Evolutionary conservation across 208 protist species (phyloP).

Genomic region (Leptomonas pyrrhocoris): DNA sequence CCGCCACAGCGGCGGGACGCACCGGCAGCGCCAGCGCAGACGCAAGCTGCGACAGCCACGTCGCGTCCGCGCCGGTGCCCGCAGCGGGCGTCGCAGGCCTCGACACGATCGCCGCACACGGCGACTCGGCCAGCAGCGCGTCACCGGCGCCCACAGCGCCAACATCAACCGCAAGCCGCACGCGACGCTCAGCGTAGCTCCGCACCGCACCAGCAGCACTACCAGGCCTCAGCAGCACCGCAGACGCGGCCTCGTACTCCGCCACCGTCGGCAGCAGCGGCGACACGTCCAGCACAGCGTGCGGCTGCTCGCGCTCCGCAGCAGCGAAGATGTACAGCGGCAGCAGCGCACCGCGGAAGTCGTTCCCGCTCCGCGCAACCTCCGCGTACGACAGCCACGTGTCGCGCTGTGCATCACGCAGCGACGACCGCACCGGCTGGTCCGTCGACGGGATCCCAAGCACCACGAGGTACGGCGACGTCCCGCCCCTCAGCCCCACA

Average conservation of each 20-base stretch:
- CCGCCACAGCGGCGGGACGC: neutral
- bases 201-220: neutral
- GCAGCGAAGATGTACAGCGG: constrained; percentile 17
- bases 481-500: constrained; percentile 5
- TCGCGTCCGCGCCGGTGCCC: neutral
- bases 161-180: neutral
- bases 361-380: constrained; percentile 8
- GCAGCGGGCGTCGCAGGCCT: neutral
- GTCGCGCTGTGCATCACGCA: constrained; percentile 9
- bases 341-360: constrained; percentile 15
- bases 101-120: neutral
- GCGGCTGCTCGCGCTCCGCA: constrained; percentile 6
- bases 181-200: constrained; percentile 4
- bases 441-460: constrained; percentile 16
- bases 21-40: constrained; percentile 10
- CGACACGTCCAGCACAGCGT: neutral
- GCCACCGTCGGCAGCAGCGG: constrained; percentile 13
- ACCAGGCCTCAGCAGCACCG: neutral
- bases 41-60: constrained; percentile 14
- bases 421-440: constrained; percentile 3
- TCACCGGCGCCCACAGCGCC: neutral
- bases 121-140: neutral
- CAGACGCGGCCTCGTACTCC: constrained; percentile 17
- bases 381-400: constrained; percentile 5
- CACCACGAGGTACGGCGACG: constrained; percentile 17